phyloP scores from a whole-genome alignment of 2,329 filamentous ascomycete species.

The Monosporascus sp. region DNA sequence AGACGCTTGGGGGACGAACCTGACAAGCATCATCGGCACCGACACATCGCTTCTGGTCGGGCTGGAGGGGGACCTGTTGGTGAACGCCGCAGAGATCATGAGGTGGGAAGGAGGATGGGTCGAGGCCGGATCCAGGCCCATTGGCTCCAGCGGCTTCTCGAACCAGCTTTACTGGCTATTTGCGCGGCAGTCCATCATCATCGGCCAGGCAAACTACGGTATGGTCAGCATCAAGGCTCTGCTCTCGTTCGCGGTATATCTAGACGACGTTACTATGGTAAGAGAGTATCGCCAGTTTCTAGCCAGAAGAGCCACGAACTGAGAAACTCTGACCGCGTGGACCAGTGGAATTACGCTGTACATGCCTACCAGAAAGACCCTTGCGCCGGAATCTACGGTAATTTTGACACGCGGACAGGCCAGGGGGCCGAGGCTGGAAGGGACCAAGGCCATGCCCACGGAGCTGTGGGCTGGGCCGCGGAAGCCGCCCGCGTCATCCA shows the following conservation, averaged over 20 bases:
- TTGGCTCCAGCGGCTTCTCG: slow-evolving; percentile 32
- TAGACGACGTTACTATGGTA: slow-evolving; percentile 33
- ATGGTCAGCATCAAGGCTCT: slow-evolving; percentile 35
- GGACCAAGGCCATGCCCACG: slow-evolving; percentile 30
- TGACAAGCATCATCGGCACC: slow-evolving; percentile 28
- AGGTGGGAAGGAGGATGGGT: slow-evolving; percentile 37
- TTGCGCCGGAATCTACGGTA: slow-evolving; percentile 30
- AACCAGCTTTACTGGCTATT: slow-evolving; percentile 38
- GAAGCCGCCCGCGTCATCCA: slow-evolving; percentile 28
- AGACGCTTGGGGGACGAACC: slow-evolving; percentile 29
- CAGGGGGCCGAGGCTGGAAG: slow-evolving; percentile 32
- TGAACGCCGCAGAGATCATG: slow-evolving; percentile 40
- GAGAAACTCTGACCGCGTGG: no score
- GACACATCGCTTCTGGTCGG: slow-evolving; percentile 33
- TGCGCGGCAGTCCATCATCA: slow-evolving; percentile 30
- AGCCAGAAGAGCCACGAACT: not conserved
- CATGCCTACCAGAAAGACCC: slow-evolving; percentile 30
- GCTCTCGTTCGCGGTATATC: slow-evolving; percentile 34
- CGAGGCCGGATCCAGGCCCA: slow-evolving; percentile 28
- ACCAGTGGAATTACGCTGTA: slow-evolving; percentile 34
- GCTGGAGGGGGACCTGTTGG: slow-evolving; percentile 34
- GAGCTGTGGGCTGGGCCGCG: slow-evolving; percentile 30
- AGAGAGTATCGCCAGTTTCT: not conserved
- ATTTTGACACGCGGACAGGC: slow-evolving; percentile 27
- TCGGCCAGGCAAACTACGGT: slow-evolving; percentile 39